Base-by-base conservation (phyloP, 2,329 filamentous ascomycete genomes). In the Fusarium chlamydosporum region DNA sequence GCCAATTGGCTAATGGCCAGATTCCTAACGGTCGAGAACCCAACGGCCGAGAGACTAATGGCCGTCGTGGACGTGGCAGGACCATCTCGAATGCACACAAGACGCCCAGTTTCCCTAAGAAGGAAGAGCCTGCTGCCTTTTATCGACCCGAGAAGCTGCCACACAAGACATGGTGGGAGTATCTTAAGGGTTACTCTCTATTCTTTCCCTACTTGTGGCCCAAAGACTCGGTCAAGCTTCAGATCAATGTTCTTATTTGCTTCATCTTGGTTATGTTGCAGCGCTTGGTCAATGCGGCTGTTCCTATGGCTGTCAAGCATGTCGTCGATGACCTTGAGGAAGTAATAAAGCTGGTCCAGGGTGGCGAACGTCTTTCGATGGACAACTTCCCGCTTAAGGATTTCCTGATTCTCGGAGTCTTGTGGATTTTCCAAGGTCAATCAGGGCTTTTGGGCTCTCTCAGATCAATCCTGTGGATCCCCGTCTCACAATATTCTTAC, bases 151-250 rank as follows among this genome's bases (percentile, higher is more conserved):
- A 91, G 37, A 95, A 93, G 68, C 87, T 93, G 10, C 94, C 93
- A 4, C 92, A 92, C 72, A 93, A 92, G 71, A 96, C 90, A 53
- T 99, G 96, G 96, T 97, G 92, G 89, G 94, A 98, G 76, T 99
- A 99, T 78, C 83, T 97, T 64, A 90, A 91, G 68, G 94, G 95
- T 45, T 99, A 98, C 79, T 92, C 91, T 13, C 84, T 97, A 52
- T 97, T 99, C 80, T 96, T 98, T 77, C 95, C 94, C 0, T 99
- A 98, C 76, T 88, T 98, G 61, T 99, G 96, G 96, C 96, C 96
- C 1, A 91, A 90, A 74, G 95, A 95, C 75, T 90, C 93, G 37
- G 42, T 76, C 7, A 86, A 84, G 68, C 84, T 99, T 56, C 91
- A 97, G 81, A 70, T 93, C 26, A 86, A 94, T 56, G 93, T 97